A percentile compares a stretch with the other conserved stretches of the same genome.
These are phyloP conservation scores for Aureobasidium uvarum DNA, from an alignment of 2,329 filamentous ascomycete genomes.

Conservation along the genomic window DNA sequence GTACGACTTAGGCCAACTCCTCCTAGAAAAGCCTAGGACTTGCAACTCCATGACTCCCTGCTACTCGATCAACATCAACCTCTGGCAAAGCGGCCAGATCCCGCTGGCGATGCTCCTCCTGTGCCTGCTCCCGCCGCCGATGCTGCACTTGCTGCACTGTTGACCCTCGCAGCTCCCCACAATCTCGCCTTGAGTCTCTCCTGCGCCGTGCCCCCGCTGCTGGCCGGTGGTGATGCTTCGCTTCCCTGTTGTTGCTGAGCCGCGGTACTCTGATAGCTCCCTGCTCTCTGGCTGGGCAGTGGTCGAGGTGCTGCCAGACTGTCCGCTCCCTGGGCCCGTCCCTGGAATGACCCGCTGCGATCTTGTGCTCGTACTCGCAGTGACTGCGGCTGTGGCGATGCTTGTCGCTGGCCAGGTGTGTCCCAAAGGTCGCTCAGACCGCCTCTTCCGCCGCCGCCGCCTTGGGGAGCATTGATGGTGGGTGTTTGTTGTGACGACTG, in stretches of 20 bases:
- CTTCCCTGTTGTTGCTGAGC: constrained; percentile 40
- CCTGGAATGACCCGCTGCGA: constrained; percentile 31
- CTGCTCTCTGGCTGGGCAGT: constrained; percentile 68
- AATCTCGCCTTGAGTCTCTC: constrained; percentile 78
- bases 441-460: constrained; percentile 43
- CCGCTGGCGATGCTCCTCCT: not conserved
- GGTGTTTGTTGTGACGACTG: constrained; percentile 39
- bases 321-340: constrained; percentile 12
- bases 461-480: constrained; percentile 37
- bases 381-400: constrained; percentile 31
- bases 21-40: not conserved
- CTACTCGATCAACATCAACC: not conserved
- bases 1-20: not conserved
- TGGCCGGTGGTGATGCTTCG: constrained; percentile 41
- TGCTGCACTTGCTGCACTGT: not conserved
- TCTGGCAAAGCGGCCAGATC: constrained; percentile 21
- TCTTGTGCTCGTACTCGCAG: constrained; percentile 36
- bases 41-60: constrained; percentile 7
- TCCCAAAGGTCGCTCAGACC: constrained; percentile 63
- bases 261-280: constrained; percentile 65
- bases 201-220: constrained; percentile 63
- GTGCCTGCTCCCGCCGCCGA: not conserved
- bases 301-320: constrained; percentile 50
- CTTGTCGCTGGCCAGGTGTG: constrained; percentile 43
- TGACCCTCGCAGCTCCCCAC: constrained; percentile 48